phyloP scores from a whole-genome alignment of 2,329 filamentous ascomycete genomes.

The Ophiocordyceps camponoti-saundersi region DNA sequence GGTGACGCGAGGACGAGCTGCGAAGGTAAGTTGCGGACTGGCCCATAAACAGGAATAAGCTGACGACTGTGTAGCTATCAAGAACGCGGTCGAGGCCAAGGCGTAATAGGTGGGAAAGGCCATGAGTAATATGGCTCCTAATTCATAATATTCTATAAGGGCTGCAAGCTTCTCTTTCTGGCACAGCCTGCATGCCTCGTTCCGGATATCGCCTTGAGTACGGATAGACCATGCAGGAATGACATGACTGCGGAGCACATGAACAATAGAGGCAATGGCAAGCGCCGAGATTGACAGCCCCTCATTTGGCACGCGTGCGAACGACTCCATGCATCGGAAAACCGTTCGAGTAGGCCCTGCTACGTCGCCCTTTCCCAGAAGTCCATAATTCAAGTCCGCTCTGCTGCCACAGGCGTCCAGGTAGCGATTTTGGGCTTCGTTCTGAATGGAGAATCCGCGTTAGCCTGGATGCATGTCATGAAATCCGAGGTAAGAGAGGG shows the following conservation, averaged over 20 bases:
- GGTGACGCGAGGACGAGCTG: constrained; percentile 75
- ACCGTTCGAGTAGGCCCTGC: not conserved
- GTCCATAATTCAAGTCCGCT: constrained; percentile 9
- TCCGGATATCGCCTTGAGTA: not conserved
- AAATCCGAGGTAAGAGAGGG: not conserved
- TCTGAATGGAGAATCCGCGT: constrained; percentile 12
- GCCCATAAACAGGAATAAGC: not conserved
- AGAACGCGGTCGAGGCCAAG: constrained; percentile 6
- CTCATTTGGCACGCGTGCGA: not conserved
- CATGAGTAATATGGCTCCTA: not conserved
- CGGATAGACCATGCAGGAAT: not conserved
- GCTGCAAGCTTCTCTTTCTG: not conserved
- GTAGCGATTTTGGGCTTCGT: constrained; percentile 34
- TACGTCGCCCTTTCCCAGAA: not conserved
- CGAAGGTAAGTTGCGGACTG: constrained; percentile 40
- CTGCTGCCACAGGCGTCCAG: constrained; percentile 31
- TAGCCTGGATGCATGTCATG: not conserved
- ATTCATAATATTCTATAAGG: not conserved
- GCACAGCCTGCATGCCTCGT: not conserved
- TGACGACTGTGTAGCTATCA: constrained; percentile 4
- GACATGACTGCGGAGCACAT: not conserved
- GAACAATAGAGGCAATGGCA: not conserved
- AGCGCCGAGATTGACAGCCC: not conserved
- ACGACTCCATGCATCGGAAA: not conserved
- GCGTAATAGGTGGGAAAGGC: constrained; percentile 1